phyloP scores from a whole-genome alignment of 164 flowering plant species.

The Chimonanthus praecox region DNA sequence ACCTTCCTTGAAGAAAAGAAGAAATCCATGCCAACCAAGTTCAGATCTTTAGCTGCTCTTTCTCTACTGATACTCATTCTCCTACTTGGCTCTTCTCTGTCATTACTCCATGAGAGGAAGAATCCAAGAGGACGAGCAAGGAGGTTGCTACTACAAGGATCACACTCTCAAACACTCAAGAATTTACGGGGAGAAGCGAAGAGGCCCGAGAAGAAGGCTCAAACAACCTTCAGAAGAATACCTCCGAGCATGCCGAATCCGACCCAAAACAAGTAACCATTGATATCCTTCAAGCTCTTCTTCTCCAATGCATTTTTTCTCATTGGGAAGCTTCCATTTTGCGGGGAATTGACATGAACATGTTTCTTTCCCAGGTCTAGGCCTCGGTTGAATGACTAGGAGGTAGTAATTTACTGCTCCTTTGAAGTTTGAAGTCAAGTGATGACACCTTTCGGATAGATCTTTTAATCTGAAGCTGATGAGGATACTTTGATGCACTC shows the following conservation, averaged over 20 bases:
- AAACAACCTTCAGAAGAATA: slow-evolving; percentile 34
- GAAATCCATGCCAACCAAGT: background rate
- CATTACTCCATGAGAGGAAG: background rate
- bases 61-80: background rate
- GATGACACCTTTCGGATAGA: no score
- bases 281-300: background rate
- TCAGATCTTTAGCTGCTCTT: background rate
- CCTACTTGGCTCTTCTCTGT: background rate
- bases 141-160: slow-evolving; percentile 5
- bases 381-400: no score
- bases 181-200: slow-evolving; percentile 22
- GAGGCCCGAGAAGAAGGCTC: slow-evolving; percentile 26
- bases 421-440: no score
- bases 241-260: slow-evolving; percentile 59
- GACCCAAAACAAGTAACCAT: slow-evolving; percentile 58
- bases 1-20: background rate
- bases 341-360: background rate
- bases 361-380: slow-evolving; percentile 25
- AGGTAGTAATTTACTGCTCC: no score
- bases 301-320: background rate
- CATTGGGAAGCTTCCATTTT: background rate
- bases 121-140: slow-evolving; percentile 12
- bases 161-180: slow-evolving; percentile 20
- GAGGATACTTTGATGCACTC: no score
- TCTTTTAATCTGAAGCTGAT: no score